Base-by-base conservation (phyloP, 345 rosid species). In the Trapa bicornis region DNA sequence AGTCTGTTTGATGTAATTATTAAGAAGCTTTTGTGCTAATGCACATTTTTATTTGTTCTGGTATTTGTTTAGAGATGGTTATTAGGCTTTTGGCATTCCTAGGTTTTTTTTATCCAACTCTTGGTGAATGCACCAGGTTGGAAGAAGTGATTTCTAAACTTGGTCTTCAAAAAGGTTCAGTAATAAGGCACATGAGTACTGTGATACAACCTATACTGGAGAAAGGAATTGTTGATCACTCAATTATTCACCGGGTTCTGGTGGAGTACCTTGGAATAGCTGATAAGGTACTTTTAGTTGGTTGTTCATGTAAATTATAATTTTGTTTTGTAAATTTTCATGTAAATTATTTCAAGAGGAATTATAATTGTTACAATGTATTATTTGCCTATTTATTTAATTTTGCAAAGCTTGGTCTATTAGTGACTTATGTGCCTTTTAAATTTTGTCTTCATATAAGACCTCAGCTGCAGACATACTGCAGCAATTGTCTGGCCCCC, bases 181-280 rank as follows among this genome's bases (percentile, higher is more conserved):
- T 94, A 38, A 47, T 58, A 35, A 82, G 96, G 37, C 96, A 86
- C 81, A 87, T 89, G 93, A 78, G 78, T 80, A 75, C 81, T 41
- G 82, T 84, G 66, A 77, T 91, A 78, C 96, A 91, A 77, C 99
- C 97, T 53, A 84, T 94, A 75, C 76, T 94, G 2, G 97, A 94
- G 85, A 94, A 94, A 74, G 97, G 97, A 75, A 86, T 94, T 57
- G 81, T 89, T 6, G 99, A 91, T 76, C 97, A 94, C 80, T 75
- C 91, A 61, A 87, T 94, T 71, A 78, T 78, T 76, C 99, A 94
- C 80, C 84, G 82, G 68, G 65, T 91, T 79, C 74, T 94, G 52
- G 66, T 84, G 73, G 99, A 94, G 76, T 91, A 87, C 79, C 75
- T 94, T 64, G 80, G 84, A 74, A 69, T 91, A 70, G 96, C 93